Conservation (phyloP, 208 protist species). For the Phytomonas francai region DNA sequence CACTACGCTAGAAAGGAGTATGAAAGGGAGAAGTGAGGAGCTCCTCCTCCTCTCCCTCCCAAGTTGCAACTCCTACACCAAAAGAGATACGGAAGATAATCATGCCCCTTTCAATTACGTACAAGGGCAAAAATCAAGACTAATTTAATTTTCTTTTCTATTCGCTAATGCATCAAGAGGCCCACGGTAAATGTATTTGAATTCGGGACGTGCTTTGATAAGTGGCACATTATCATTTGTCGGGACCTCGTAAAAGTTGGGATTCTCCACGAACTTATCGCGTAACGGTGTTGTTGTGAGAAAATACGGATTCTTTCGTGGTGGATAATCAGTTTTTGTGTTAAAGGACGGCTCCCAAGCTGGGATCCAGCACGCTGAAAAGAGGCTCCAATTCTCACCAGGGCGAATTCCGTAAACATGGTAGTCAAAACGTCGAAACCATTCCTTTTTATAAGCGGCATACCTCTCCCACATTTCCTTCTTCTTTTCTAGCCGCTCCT, state of each 20-base stretch:
- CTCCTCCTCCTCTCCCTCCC: background rate
- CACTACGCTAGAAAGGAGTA: background rate
- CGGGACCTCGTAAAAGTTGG: slow-evolving; percentile 35
- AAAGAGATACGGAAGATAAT: background rate
- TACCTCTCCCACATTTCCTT: slow-evolving; percentile 80
- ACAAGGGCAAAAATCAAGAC: background rate
- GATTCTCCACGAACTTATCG: slow-evolving; percentile 46
- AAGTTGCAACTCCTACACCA: background rate
- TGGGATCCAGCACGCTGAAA: slow-evolving; percentile 77
- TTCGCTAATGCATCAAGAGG: slow-evolving; percentile 22
- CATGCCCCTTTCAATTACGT: background rate
- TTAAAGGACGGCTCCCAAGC: slow-evolving; percentile 48
- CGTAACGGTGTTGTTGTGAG: slow-evolving; percentile 69
- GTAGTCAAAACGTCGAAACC: slow-evolving; percentile 87
- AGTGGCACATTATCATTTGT: slow-evolving; percentile 51
- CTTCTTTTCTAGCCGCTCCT: slow-evolving; percentile 68
- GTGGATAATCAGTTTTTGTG: slow-evolving; percentile 72
- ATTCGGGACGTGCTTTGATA: slow-evolving; percentile 52
- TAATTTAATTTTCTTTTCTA: slow-evolving; percentile 3
- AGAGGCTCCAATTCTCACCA: slow-evolving; percentile 70
- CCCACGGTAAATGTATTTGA: slow-evolving; percentile 74
- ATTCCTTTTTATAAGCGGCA: slow-evolving; percentile 84
- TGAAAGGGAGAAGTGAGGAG: background rate
- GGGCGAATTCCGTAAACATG: slow-evolving; percentile 86
- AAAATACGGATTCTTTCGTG: slow-evolving; percentile 87